Base-by-base conservation (phyloP, 345 rosid genomes). In the Lumnitzera racemosa region DNA sequence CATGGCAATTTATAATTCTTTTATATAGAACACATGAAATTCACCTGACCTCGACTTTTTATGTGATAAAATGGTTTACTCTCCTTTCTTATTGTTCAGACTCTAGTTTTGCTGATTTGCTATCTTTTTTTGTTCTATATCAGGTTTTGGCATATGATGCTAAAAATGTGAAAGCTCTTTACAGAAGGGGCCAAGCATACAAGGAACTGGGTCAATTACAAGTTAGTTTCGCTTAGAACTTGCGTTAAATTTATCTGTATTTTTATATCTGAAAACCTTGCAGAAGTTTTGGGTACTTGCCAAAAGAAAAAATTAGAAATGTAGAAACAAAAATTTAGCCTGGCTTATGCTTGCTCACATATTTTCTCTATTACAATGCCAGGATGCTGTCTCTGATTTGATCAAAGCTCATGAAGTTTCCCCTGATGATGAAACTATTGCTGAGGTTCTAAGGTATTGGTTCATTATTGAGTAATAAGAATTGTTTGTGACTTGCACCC, bases 101-200 rank as follows among this genome's bases (percentile, higher is more conserved):
- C 53, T 36, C 15, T 24, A 41, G 51, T 53, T 59, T 52, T 27
- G 20, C 64, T 59, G 47, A 53, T 16, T 65, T 11, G 24, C 17
- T 29, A 10, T 16, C 15, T 41, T 16, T 20, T 29, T n/a, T n/a
- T 36, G 59, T 69, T 25, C 24, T n/a, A 31, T 60, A n/a, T 65
- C 66, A 94, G 99, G 94, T 87, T 72, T 74, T 95, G 78, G 77
- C 77, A 57, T 78, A 74, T 75, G 99, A 95, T 79, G 73, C 82
- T 25, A 85, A 74, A 50, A 95, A 95, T 73, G 74, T 86, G 50
- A 95, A 95, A 78, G 99, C 96, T 65, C 89, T 90, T 41, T 90
- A 95, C 74, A 80, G 99, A 54, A 90, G 98, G 70, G 99, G 99
- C 72, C 96, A 86, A 78, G 98, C 99, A 36, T 85, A 84, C 71